These are phyloP conservation scores for Teratosphaeriaceae sp. DNA, from an alignment of 2,329 filamentous ascomycete genomes.

Conservation along the genomic window DNA sequence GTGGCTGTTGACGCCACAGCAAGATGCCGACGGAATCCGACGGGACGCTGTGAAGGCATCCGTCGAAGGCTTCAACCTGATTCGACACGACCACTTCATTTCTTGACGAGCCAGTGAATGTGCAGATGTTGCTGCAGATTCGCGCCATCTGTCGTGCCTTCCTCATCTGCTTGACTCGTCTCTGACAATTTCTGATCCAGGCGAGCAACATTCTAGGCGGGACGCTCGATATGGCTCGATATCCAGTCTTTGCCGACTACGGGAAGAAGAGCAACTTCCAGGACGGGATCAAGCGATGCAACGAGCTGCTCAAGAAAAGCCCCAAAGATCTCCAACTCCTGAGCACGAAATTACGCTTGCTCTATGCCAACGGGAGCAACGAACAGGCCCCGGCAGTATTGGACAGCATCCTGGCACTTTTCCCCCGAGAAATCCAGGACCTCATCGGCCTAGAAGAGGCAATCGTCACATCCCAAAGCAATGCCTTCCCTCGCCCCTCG, in stretches of 20 bases:
- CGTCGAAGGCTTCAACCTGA: no score
- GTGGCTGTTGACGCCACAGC: no score
- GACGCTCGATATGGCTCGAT: slow-evolving; percentile 23
- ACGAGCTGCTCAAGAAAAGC: slow-evolving; percentile 25
- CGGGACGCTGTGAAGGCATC: no score
- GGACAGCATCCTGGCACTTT: slow-evolving; percentile 17
- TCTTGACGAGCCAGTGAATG: no score
- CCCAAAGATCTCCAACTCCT: slow-evolving; percentile 24
- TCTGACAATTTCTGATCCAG: no score
- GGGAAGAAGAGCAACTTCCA: slow-evolving; percentile 19
- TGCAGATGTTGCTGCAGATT: no score
- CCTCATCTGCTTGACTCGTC: no score
- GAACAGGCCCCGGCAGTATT: slow-evolving; percentile 17
- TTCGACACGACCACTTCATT: no score
- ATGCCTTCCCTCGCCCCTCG: slow-evolving; percentile 20
- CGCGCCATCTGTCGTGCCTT: no score
- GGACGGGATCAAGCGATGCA: slow-evolving; percentile 28
- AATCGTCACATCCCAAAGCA: slow-evolving; percentile 17
- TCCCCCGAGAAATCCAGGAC: slow-evolving; percentile 22
- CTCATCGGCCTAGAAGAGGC: slow-evolving; percentile 24
- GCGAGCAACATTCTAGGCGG: no score
- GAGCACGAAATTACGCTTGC: slow-evolving; percentile 26
- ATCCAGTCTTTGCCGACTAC: slow-evolving; percentile 29
- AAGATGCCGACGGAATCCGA: no score
- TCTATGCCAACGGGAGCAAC: slow-evolving; percentile 14